Evolutionary conservation across 2,329 filamentous ascomycete species (phyloP), one percentile per base, ranked within the genome.

Genomic region (Pseudogymnoascus sp.): DNA sequence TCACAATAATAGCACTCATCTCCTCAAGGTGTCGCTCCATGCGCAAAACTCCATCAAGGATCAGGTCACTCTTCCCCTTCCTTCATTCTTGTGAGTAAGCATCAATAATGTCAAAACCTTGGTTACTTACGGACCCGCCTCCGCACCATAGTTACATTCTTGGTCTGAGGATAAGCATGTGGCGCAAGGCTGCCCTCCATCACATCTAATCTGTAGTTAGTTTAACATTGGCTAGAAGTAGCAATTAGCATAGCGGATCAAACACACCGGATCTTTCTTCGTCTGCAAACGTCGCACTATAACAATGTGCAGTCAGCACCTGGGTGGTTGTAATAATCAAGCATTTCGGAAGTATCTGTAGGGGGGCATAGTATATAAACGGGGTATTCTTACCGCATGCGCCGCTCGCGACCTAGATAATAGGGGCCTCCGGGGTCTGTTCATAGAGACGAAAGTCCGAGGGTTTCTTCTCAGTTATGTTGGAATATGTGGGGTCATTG

Each of bases 41-140:
- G 12, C 80, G 73, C 1, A 81, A 67, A 2, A 80, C 78, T 4
- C 79, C 78, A 63, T 81, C 79, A 2, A 82, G 74, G 21, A 82
- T 81, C 56, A 81, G 70, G 63, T 82, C 80, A 47, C 76, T 80
- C 67, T 82, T 82, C 31, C 79, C 79, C 64, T 79, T 74, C 53
- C 76, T 80, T 33, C 1, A 3, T 53, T 40, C 60, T 7, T 31
- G 25, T 38, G 37, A 50, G 69, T 70, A 76, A 77, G 77, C 73
- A 28, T 35, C 16, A 50, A 16, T 16, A 12, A 21, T 40, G n/a
- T 25, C 11, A 11, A 23, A 63, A 10, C 10, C 38, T 5, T 56
- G 63, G 16, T 47, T 44, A 67, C 70, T 50, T 40, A 72, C 72
- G 71, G 67, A 47, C 68, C 64, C 8, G 71, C 64, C 61, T 73